Conservation (phyloP, 306 rosid species). For the Hippophae tibetana region DNA sequence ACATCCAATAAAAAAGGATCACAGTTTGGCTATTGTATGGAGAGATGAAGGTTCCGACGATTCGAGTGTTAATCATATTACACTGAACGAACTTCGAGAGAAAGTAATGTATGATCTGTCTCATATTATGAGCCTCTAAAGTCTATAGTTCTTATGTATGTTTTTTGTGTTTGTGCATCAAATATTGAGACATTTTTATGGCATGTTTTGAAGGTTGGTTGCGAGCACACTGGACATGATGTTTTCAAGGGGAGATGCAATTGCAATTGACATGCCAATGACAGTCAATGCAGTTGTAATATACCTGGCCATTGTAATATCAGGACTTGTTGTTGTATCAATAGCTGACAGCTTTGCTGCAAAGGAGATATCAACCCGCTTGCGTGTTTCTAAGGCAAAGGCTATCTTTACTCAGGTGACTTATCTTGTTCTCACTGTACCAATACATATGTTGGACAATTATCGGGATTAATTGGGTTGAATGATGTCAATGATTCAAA, state of each 20-base stretch:
- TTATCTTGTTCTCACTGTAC: background rate
- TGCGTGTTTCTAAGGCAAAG: constrained; percentile 70
- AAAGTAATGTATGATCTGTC: constrained; percentile 58
- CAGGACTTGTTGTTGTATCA: constrained; percentile 76
- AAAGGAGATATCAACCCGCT: constrained; percentile 63
- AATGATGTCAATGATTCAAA: too few species aligned
- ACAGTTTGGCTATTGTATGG: constrained; percentile 62
- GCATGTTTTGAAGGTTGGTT: constrained; percentile 52
- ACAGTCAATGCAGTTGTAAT: constrained; percentile 66
- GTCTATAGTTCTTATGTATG: background rate
- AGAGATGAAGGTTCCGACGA: constrained; percentile 64
- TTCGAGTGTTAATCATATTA: constrained; percentile 36
- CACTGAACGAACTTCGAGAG: constrained; percentile 59
- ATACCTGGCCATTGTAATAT: constrained; percentile 65
- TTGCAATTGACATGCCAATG: constrained; percentile 91
- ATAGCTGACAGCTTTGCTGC: constrained; percentile 90
- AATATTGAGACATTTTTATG: background rate
- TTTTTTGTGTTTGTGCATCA: background rate
- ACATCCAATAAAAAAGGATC: constrained; percentile 46
- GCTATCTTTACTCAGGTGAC: constrained; percentile 78
- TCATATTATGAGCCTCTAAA: background rate
- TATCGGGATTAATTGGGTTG: too few species aligned
- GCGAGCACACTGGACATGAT: constrained; percentile 55
- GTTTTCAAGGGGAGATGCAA: constrained; percentile 77
- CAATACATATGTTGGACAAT: too few species aligned